These are phyloP conservation scores for Skeletonema costatum DNA, from an alignment of 108 stramenopile species.

Conservation along the genomic window DNA sequence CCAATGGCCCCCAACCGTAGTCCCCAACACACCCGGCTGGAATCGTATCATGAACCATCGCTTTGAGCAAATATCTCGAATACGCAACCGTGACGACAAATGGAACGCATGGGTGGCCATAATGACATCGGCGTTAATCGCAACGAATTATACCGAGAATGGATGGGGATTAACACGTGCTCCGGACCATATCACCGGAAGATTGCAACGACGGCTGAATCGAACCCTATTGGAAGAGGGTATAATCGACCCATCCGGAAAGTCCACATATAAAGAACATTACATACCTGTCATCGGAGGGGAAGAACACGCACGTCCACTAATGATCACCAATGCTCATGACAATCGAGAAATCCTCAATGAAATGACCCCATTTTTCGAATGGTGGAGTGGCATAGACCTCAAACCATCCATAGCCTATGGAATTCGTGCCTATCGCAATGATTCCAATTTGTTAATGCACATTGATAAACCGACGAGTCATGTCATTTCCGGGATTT, in stretches of 20 bases:
- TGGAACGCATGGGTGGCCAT: slow-evolving; percentile 74
- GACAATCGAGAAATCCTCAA: slow-evolving; percentile 43
- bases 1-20: slow-evolving; percentile 64
- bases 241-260: neutral
- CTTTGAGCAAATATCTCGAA: slow-evolving; percentile 53
- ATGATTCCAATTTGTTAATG: slow-evolving; percentile 74
- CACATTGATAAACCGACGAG: slow-evolving; percentile 80
- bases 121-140: slow-evolving; percentile 47
- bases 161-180: slow-evolving; percentile 55
- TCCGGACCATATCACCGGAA: slow-evolving; percentile 33
- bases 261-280: slow-evolving; percentile 17
- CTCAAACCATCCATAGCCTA: slow-evolving; percentile 66
- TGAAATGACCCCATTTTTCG: slow-evolving; percentile 66
- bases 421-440: slow-evolving; percentile 81
- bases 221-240: slow-evolving; percentile 9
- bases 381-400: slow-evolving; percentile 63
- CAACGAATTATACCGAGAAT: slow-evolving; percentile 71
- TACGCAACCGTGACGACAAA: slow-evolving; percentile 31
- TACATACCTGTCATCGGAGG: slow-evolving; percentile 41
- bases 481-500: slow-evolving; percentile 84
- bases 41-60: slow-evolving; percentile 55
- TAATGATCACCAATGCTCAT: slow-evolving; percentile 18
- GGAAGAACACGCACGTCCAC: slow-evolving; percentile 28
- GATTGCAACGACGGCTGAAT: slow-evolving; percentile 29
- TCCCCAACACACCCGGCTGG: slow-evolving; percentile 72